Conservation (phyloP, 2,329 filamentous ascomycete species). For the Aaosphaeria pasadenensis region DNA sequence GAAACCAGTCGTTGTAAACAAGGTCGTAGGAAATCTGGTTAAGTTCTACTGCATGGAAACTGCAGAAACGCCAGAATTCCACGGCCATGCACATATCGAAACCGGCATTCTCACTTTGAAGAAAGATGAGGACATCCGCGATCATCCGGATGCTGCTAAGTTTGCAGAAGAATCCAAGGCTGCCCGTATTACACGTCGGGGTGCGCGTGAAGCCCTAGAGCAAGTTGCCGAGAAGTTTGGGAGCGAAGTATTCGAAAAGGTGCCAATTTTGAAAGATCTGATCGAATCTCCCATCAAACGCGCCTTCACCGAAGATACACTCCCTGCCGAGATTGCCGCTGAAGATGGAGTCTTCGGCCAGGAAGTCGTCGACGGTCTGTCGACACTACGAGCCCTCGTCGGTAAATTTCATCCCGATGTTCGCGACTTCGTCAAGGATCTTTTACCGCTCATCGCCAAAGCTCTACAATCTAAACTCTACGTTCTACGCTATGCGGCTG, state of each 20-base stretch:
- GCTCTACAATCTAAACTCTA: slow-evolving; percentile 85
- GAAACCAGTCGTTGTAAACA: slow-evolving; percentile 83
- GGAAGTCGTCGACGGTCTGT: slow-evolving; percentile 90
- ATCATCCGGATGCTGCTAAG: slow-evolving; percentile 85
- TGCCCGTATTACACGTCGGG: slow-evolving; percentile 84
- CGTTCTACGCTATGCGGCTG: slow-evolving; percentile 92
- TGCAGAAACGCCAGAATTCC: slow-evolving; percentile 94
- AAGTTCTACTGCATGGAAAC: slow-evolving; percentile 98
- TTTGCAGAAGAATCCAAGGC: slow-evolving; percentile 87
- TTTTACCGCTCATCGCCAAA: slow-evolving; percentile 82
- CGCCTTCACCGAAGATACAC: slow-evolving; percentile 65
- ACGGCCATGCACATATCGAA: slow-evolving; percentile 73
- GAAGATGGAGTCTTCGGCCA: slow-evolving; percentile 77
- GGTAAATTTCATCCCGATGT: slow-evolving; percentile 79
- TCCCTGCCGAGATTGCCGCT: slow-evolving; percentile 72
- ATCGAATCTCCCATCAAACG: slow-evolving; percentile 78
- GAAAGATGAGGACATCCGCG: slow-evolving; percentile 93
- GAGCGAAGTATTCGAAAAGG: slow-evolving; percentile 69
- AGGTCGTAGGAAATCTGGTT: slow-evolving; percentile 91
- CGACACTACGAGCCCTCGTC: slow-evolving; percentile 85
- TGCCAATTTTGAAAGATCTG: slow-evolving; percentile 75
- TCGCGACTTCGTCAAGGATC: slow-evolving; percentile 74
- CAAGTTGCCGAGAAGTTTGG: slow-evolving; percentile 81
- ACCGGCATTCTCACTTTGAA: slow-evolving; percentile 86
- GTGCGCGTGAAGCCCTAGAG: slow-evolving; percentile 91